phyloP scores from a whole-genome alignment of 108 stramenopile species.

The Fragilaria radians region DNA sequence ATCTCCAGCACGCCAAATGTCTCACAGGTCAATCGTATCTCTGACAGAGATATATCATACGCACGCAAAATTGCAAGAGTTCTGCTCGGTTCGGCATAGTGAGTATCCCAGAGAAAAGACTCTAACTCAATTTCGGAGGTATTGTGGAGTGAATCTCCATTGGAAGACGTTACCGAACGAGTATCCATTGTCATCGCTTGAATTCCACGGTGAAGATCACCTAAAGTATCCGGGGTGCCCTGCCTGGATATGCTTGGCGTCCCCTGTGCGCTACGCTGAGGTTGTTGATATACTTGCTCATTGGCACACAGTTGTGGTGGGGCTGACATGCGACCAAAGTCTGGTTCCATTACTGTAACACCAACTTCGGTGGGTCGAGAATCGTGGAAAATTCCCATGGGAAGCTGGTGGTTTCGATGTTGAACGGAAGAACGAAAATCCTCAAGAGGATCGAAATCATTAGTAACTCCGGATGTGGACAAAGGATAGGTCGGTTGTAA shows the following conservation, averaged over 20 bases:
- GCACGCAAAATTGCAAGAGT: conserved; percentile 63
- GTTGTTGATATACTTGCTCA: no score
- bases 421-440: not conserved
- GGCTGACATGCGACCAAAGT: conserved; percentile 23
- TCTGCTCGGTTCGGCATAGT: conserved; percentile 42
- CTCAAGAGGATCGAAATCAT: not conserved
- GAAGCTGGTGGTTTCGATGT: not conserved
- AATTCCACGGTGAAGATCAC: not conserved
- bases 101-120: conserved; percentile 42
- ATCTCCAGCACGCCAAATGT: conserved; percentile 62
- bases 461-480: not conserved
- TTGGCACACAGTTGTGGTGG: conserved; percentile 10
- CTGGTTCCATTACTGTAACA: conserved; percentile 63
- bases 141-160: not conserved
- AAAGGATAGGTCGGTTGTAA: not conserved
- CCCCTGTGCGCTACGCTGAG: not conserved
- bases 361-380: conserved; percentile 24
- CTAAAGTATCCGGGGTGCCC: not conserved
- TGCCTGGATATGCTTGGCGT: not conserved
- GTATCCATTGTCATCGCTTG: conserved; percentile 1
- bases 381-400: conserved; percentile 2
- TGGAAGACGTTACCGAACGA: not conserved
- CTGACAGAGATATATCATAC: conserved; percentile 29
- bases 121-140: conserved; percentile 21
- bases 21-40: conserved; percentile 72